These are phyloP conservation scores for Brettanomyces naardenensis DNA, from an alignment of 805 yeast species.

Conservation along the genomic window DNA sequence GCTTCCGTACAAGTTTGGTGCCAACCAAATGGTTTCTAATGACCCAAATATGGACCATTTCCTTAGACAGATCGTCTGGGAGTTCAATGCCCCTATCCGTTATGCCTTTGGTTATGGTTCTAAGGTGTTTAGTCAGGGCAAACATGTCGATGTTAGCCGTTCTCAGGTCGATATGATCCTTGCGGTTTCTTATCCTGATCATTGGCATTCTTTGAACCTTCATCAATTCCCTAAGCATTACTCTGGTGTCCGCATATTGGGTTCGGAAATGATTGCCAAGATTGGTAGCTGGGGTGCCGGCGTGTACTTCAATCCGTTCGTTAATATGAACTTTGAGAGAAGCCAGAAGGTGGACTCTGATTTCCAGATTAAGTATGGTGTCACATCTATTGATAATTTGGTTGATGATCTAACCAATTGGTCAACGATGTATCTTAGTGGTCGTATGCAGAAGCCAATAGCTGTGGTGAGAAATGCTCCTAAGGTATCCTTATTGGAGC, in stretches of 20 bases:
- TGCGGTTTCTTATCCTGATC: constrained; percentile 65
- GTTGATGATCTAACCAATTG: constrained; percentile 72
- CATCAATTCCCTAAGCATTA: constrained; percentile 67
- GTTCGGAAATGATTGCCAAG: constrained; percentile 46
- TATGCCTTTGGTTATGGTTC: constrained; percentile 93
- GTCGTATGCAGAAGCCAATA: constrained; percentile 91
- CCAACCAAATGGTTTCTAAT: constrained; percentile 47
- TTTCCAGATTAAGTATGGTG: constrained; percentile 70
- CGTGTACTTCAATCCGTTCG: constrained; percentile 89
- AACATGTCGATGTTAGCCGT: constrained; percentile 23
- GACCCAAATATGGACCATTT: constrained; percentile 33
- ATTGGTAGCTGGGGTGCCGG: constrained; percentile 79
- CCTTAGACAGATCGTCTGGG: constrained; percentile 38
- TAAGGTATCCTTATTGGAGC: constrained; percentile 57
- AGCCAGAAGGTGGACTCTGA: constrained; percentile 3
- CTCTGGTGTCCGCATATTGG: constrained; percentile 55
- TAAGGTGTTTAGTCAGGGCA: constrained; percentile 78
- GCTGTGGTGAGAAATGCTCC: constrained; percentile 61
- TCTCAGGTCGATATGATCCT: constrained; percentile 84
- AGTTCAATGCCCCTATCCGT: constrained; percentile 63
- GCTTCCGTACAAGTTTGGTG: constrained; percentile 50
- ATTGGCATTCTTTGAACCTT: constrained; percentile 73
- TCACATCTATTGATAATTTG: constrained; percentile 55
- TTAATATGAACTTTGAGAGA: constrained; percentile 44
- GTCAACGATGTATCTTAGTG: constrained; percentile 83